Conservation (phyloP, 225 moss, liverwort and hornwort species). For the Pseudoscleropodium purum region DNA sequence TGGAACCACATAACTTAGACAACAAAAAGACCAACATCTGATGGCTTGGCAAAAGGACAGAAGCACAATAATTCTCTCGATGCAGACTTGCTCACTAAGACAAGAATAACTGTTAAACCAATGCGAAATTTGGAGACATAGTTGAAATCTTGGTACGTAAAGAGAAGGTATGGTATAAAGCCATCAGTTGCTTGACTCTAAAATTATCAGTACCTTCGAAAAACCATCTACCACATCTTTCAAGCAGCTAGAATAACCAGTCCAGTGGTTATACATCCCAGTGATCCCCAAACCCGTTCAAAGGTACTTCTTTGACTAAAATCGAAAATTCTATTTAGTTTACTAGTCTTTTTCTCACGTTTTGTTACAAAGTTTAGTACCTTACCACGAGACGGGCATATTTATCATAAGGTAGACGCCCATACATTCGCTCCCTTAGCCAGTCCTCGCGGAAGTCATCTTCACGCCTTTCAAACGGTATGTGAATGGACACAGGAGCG, state of each 20-base stretch:
- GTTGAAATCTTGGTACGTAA: not conserved
- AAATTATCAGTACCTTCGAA: not conserved
- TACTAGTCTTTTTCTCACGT: not conserved
- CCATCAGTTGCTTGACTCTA: not conserved
- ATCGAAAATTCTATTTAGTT: not conserved
- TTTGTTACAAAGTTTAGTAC: constrained; percentile 17
- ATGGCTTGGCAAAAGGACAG: not conserved
- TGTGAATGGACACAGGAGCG: constrained; percentile 60
- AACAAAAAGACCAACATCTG: not conserved
- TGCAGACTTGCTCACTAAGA: not conserved
- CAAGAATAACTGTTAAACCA: not conserved
- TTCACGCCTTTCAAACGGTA: constrained; percentile 51
- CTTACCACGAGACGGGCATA: constrained; percentile 72
- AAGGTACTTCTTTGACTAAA: not conserved
- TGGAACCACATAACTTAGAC: not conserved
- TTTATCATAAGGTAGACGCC: constrained; percentile 81
- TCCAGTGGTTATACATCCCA: not conserved
- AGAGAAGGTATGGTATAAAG: not conserved
- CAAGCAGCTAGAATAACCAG: not conserved
- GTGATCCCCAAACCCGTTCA: not conserved
- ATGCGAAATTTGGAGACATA: not conserved
- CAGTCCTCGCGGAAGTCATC: constrained; percentile 72
- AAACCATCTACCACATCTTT: not conserved
- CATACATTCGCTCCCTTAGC: constrained; percentile 87
- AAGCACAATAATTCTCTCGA: not conserved